phyloP scores from a whole-genome alignment of 192 early-diverging fungal genomes.

The Backusella tarrabulga region DNA sequence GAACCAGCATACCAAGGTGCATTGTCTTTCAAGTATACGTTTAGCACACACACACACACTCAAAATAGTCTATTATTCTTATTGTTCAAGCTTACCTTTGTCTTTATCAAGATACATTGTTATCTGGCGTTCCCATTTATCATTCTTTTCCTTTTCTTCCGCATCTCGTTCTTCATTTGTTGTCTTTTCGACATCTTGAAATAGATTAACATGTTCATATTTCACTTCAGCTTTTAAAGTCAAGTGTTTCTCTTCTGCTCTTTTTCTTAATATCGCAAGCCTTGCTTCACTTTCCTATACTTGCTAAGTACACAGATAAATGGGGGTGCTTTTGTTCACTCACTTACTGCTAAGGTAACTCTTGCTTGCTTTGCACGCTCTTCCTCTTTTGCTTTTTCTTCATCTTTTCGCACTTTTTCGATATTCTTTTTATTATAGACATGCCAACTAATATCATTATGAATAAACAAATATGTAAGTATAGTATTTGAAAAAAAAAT shows the following conservation, averaged over 20 bases:
- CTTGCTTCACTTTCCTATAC: constrained; percentile 60
- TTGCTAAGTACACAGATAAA: not conserved
- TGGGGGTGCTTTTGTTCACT: not conserved
- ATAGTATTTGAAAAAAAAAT: not conserved
- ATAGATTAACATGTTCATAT: not conserved
- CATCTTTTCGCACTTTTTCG: constrained; percentile 65
- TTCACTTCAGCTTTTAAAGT: not conserved
- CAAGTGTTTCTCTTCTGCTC: constrained; percentile 31
- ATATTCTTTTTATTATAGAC: constrained; percentile 73
- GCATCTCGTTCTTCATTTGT: constrained; percentile 56
- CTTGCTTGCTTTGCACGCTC: constrained; percentile 50
- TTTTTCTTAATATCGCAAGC: constrained; percentile 48
- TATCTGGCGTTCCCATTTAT: constrained; percentile 53
- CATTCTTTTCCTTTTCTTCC: constrained; percentile 52
- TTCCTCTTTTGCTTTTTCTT: constrained; percentile 62
- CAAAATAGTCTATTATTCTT: too few species aligned
- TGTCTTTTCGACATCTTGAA: not conserved
- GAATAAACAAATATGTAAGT: not conserved
- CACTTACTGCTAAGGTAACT: constrained; percentile 56
- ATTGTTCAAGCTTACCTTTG: constrained; percentile 21
- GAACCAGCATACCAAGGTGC: constrained; percentile 33
- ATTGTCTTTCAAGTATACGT: not conserved
- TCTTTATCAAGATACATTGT: constrained; percentile 68
- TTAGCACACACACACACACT: not conserved
- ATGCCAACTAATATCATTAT: constrained; percentile 57